A percentile compares a stretch with the other conserved stretches of the same genome.
phyloP scores from a whole-genome alignment of 495 filamentous ascomycete species.

The Aspergillus sclerotiicarbonarius region DNA sequence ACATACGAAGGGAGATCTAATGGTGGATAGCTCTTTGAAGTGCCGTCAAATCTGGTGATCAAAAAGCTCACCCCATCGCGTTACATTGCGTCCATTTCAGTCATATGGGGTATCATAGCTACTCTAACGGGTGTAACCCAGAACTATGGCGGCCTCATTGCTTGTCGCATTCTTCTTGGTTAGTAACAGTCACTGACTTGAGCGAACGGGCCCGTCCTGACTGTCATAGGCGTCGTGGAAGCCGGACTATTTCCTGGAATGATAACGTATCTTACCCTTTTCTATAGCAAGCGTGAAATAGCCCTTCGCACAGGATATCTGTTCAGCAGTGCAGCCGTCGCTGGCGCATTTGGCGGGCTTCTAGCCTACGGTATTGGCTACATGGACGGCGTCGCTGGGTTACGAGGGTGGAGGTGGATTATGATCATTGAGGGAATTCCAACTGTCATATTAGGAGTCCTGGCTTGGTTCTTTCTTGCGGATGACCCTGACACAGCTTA shows the following conservation, averaged over 20 bases:
- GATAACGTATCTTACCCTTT: constrained; percentile 68
- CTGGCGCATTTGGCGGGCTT: constrained; percentile 73
- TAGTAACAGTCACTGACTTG: neutral
- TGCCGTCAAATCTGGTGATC: constrained; percentile 68
- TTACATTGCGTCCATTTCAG: constrained; percentile 63
- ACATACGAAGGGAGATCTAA: constrained; percentile 1
- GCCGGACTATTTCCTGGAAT: constrained; percentile 56
- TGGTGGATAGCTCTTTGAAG: constrained; percentile 36
- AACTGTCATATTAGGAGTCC: constrained; percentile 60
- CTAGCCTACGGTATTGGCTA: constrained; percentile 71
- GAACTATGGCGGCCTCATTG: constrained; percentile 55
- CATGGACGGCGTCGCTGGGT: constrained; percentile 65
- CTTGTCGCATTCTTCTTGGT: constrained; percentile 54
- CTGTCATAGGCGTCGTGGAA: constrained; percentile 42
- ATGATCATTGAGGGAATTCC: constrained; percentile 73
- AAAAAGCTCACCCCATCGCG: constrained; percentile 75
- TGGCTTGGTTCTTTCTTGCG: constrained; percentile 61
- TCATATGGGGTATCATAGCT: constrained; percentile 69
- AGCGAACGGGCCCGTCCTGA: neutral
- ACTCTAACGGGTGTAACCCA: constrained; percentile 64
- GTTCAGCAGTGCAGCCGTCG: constrained; percentile 72
- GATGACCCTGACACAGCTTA: constrained; percentile 62
- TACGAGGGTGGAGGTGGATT: constrained; percentile 55
- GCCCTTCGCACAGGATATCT: constrained; percentile 73
- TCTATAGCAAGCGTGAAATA: constrained; percentile 72